Percentiles rank a stretch among this genome's conserved stretches.
phyloP scores from a whole-genome alignment of 306 rosid species.

The Alnus rubra region DNA sequence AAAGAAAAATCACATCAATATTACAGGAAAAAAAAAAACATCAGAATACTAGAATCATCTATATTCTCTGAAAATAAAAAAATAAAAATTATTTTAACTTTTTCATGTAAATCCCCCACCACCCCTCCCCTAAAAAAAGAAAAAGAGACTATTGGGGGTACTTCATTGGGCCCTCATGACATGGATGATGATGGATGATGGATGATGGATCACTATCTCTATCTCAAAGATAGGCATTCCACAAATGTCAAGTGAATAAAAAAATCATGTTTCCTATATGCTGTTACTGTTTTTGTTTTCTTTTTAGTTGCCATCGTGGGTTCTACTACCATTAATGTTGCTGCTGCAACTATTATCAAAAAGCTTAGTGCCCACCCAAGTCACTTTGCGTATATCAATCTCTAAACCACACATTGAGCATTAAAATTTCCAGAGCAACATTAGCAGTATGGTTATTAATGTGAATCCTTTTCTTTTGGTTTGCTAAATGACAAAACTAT shows the following conservation, averaged over 20 bases:
- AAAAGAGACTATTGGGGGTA: not conserved
- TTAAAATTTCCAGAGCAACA: conserved; percentile 27
- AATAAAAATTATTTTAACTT: no score
- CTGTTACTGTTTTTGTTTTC: conserved; percentile 30
- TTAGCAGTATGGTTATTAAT: conserved; percentile 23
- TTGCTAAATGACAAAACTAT: conserved; percentile 20
- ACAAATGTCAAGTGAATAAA: conserved; percentile 27
- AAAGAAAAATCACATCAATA: not conserved
- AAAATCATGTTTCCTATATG: conserved; percentile 8
- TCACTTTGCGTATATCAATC: conserved; percentile 37
- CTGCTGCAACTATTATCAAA: conserved; percentile 20
- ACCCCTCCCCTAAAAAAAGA: no score
- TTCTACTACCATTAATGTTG: conserved; percentile 18
- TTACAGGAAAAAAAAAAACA: not conserved
- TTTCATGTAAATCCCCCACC: no score
- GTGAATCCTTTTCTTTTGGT: not conserved
- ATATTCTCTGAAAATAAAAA: no score
- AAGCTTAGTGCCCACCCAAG: conserved; percentile 26
- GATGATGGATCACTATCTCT: conserved; percentile 29
- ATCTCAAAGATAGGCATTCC: conserved; percentile 23
- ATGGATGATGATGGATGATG: conserved; percentile 22
- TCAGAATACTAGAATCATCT: not conserved
- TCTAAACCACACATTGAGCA: conserved; percentile 24
- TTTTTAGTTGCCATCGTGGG: conserved; percentile 15
- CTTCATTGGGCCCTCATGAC: conserved; percentile 1